Base-by-base conservation (phyloP, 2,329 filamentous ascomycete genomes). In the Fusarium fracticaudum region DNA sequence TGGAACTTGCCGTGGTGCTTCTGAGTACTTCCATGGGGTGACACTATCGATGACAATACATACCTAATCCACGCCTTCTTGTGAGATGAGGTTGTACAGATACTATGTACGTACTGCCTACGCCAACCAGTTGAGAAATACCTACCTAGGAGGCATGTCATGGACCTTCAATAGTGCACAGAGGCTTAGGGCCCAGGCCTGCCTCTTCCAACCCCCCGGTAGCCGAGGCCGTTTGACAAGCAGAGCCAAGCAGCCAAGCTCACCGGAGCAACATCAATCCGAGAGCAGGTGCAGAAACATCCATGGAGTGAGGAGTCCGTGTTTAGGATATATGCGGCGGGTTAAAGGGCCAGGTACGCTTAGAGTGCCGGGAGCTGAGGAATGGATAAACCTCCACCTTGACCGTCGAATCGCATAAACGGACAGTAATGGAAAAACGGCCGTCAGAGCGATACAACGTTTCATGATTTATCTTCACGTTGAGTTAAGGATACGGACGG, bases 321-420 rank as follows among this genome's bases (percentile, higher is more conserved):
- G 55, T 58, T 48, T 57, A 61, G 59, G 59, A 61, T 41, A 44
- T 53, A 64, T 62, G 48, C 38, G 48, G 43, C n/a, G 20, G 47
- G 60, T 53, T 57, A 57, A 58, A 59, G 24, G 45, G 26, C 33
- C 33, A 63, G 51, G 60, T 44, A 59, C 60, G 51, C 60, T 43
- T 43, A 35, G 20, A 58, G 51, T 61, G 48, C 48, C 33, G 53
- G 68, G 60, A 74, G 71, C 71, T 74, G 71, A 74, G 71, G 71
- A 74, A 74, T 74, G 63, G 62, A 74, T 74, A 74, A 59, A 55
- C 47, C 61, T 70, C 70, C 67, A 51, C 57, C 51, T 41, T 35
- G 31, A 67, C 64, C 48, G 54, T 64, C 45, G 37, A 63, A 53
- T 65, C 48, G 47, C 51, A 43, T 38, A 33, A 31, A 47, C 50